These are phyloP conservation scores for Apiospora aurea DNA, from an alignment of 2,329 filamentous ascomycete species.

Conservation along the genomic window DNA sequence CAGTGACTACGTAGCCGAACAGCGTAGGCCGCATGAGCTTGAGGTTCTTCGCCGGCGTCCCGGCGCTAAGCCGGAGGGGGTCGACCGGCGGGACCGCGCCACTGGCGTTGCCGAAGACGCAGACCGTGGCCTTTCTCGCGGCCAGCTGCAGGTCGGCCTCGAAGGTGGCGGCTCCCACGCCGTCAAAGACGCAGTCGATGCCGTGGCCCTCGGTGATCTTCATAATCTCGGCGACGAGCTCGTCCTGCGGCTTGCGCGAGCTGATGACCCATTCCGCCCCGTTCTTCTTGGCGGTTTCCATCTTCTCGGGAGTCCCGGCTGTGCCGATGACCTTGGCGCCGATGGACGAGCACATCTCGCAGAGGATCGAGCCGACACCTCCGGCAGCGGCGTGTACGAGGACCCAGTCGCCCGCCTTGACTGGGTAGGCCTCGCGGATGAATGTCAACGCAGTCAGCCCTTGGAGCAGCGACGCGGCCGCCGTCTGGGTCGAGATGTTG, in stretches of 20 bases:
- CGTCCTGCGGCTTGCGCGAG: slow-evolving; percentile 61
- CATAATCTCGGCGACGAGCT: slow-evolving; percentile 64
- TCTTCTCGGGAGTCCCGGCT: slow-evolving; percentile 76
- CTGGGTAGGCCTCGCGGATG: slow-evolving; percentile 77
- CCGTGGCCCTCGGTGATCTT: slow-evolving; percentile 77
- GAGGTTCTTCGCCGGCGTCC: slow-evolving; percentile 68
- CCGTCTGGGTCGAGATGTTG: slow-evolving; percentile 64
- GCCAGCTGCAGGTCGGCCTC: slow-evolving; percentile 78
- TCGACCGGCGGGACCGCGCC: slow-evolving; percentile 77
- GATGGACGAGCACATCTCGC: slow-evolving; percentile 74
- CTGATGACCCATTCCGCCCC: slow-evolving; percentile 78
- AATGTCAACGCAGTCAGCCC: slow-evolving; percentile 84
- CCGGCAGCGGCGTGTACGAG: slow-evolving; percentile 88
- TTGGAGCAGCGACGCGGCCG: slow-evolving; percentile 77
- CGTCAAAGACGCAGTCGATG: slow-evolving; percentile 81
- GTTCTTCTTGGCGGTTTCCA: slow-evolving; percentile 70
- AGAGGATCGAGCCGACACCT: slow-evolving; percentile 78
- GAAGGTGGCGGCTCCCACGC: slow-evolving; percentile 85
- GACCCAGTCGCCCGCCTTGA: slow-evolving; percentile 80
- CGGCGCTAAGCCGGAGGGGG: slow-evolving; percentile 60
- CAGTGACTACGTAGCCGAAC: slow-evolving; percentile 72
- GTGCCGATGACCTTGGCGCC: slow-evolving; percentile 84
- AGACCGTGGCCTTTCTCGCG: slow-evolving; percentile 77
- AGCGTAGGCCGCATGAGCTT: slow-evolving; percentile 79
- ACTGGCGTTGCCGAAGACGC: slow-evolving; percentile 82